Conservation (phyloP, 2,329 filamentous ascomycete species). For the Aspergillus calidoustus region DNA sequence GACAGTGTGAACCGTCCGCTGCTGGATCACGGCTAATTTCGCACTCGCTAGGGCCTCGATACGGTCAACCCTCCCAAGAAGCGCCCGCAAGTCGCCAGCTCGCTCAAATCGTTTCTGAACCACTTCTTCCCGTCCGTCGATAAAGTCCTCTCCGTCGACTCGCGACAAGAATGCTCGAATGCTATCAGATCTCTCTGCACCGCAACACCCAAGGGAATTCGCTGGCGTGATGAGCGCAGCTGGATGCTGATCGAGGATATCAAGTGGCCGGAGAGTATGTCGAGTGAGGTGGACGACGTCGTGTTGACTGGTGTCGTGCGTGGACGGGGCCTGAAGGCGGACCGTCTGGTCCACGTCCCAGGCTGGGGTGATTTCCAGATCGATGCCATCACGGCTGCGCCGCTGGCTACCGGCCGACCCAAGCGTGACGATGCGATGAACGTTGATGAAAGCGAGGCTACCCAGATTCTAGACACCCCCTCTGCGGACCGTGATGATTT, state of each 20-base stretch:
- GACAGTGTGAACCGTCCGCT: background rate
- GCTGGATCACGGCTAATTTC: background rate
- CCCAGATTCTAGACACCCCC: constrained; percentile 68
- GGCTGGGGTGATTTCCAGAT: constrained; percentile 96
- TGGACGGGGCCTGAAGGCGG: constrained; percentile 84
- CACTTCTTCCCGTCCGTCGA: constrained; percentile 94
- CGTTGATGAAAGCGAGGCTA: constrained; percentile 61
- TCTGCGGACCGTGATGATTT: constrained; percentile 82
- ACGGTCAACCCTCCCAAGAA: constrained; percentile 79
- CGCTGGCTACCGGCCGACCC: constrained; percentile 61
- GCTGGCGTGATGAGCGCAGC: constrained; percentile 92
- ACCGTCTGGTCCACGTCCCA: constrained; percentile 86
- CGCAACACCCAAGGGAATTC: constrained; percentile 88
- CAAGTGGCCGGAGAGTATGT: constrained; percentile 65
- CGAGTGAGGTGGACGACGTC: constrained; percentile 57
- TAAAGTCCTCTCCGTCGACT: constrained; percentile 87
- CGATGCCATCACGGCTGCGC: constrained; percentile 81
- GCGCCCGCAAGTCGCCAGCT: constrained; percentile 74
- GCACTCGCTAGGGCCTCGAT: constrained; percentile 61
- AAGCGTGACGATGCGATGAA: constrained; percentile 66
- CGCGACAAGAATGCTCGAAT: constrained; percentile 87
- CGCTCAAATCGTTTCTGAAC: constrained; percentile 87
- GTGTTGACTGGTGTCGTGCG: constrained; percentile 83
- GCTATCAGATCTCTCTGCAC: constrained; percentile 89
- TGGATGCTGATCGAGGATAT: constrained; percentile 93